Percentiles rank a stretch among this genome's conserved stretches.
phyloP scores from a whole-genome alignment of 78 protist species.

The Mastigamoeba balamuthi region DNA sequence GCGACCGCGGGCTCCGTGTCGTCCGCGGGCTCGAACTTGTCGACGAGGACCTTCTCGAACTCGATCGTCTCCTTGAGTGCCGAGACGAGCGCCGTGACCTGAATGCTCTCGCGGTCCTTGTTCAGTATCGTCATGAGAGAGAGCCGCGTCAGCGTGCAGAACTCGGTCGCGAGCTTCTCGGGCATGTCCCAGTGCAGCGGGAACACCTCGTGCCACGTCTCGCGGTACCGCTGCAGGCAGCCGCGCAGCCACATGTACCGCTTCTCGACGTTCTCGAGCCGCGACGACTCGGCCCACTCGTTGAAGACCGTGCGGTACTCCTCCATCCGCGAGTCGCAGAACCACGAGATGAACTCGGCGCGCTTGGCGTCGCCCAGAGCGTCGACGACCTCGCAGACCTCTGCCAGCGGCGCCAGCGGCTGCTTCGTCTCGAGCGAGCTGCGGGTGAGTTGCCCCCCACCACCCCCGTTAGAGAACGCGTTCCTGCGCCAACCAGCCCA shows the following conservation, averaged over 20 bases:
- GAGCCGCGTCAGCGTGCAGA: slow-evolving; percentile 25
- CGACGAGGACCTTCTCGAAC: slow-evolving; percentile 27
- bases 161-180: slow-evolving; percentile 21
- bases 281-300: slow-evolving; percentile 2
- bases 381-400: slow-evolving; percentile 33
- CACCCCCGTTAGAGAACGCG: too few relatives aligned
- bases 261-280: slow-evolving; percentile 9
- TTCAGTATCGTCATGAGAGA: slow-evolving; percentile 1
- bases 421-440: too few relatives aligned
- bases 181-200: slow-evolving; percentile 48
- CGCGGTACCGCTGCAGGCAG: slow-evolving; percentile 5
- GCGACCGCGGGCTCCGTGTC: neutral
- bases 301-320: slow-evolving; percentile 17
- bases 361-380: slow-evolving; percentile 18
- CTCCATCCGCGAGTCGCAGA: slow-evolving; percentile 20
- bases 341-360: slow-evolving; percentile 33
- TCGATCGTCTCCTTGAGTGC: slow-evolving; percentile 27
- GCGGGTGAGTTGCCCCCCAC: too few relatives aligned
- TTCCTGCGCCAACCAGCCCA: too few relatives aligned
- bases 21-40: neutral
- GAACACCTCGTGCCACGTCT: slow-evolving; percentile 18
- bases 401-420: too few relatives aligned
- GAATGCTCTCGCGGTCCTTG: neutral
- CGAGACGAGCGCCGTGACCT: slow-evolving; percentile 8
- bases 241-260: slow-evolving; percentile 23